Evolutionary conservation across 2,329 filamentous ascomycete genomes (phyloP).

Genomic region (Colletotrichum tropicale): DNA sequence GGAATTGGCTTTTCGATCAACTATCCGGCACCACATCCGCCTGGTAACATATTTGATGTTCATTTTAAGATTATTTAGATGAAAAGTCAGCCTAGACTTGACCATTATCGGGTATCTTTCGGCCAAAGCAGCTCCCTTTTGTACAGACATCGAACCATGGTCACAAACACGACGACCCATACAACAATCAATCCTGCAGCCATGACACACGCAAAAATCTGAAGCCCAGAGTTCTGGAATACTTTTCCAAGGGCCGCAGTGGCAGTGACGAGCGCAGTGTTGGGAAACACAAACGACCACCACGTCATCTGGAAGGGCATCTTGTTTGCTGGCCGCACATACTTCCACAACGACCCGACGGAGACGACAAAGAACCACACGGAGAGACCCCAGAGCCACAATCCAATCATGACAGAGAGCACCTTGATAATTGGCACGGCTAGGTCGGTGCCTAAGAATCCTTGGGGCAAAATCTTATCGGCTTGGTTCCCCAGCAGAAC

Average conservation of each 20-base stretch:
- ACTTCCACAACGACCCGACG: conserved; percentile 76
- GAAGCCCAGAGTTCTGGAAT: conserved; percentile 62
- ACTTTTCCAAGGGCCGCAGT: conserved; percentile 73
- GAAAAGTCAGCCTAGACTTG: background rate
- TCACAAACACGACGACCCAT: conserved; percentile 71
- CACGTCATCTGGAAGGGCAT: conserved; percentile 85
- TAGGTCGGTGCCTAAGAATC: conserved; percentile 46
- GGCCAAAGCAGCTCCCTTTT: conserved; percentile 77
- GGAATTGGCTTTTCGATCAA: background rate
- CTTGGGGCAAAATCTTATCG: conserved; percentile 43
- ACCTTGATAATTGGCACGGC: conserved; percentile 50
- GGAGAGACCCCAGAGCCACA: conserved; percentile 86
- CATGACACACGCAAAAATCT: conserved; percentile 72
- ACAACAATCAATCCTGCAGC: conserved; percentile 67
- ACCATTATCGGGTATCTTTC: conserved; percentile 49
- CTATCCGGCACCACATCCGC: background rate
- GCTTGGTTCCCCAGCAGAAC: conserved; percentile 51
- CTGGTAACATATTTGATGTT: background rate
- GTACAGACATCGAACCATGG: conserved; percentile 74
- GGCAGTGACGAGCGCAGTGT: conserved; percentile 76
- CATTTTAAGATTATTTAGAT: background rate
- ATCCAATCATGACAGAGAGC: conserved; percentile 63
- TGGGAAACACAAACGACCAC: conserved; percentile 84
- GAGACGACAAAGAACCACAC: conserved; percentile 85
- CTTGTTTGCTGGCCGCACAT: conserved; percentile 57